A percentile compares a stretch with the other conserved stretches of the same genome.
phyloP scores from a whole-genome alignment of 1,284 basidiomycete species.

The Ceratobasidium sp. region DNA sequence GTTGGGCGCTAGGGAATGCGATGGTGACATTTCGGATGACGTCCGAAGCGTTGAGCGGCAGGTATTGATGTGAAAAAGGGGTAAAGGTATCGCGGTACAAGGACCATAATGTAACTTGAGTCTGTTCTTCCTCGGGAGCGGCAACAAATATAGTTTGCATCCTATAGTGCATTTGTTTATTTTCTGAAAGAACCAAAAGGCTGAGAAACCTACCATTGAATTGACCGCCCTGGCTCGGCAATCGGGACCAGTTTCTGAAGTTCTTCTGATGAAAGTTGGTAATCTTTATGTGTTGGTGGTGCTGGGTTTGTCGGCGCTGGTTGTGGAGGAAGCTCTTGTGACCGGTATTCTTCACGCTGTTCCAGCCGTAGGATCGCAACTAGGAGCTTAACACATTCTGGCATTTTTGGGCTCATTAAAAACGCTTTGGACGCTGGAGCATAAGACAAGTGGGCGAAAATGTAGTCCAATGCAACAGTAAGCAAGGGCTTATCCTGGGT shows the following conservation, averaged over 20 bases:
- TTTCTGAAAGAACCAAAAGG: constrained; percentile 21
- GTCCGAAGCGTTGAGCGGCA: constrained; percentile 76
- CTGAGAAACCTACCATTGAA: constrained; percentile 66
- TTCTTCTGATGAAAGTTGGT: constrained; percentile 71
- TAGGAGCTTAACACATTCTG: constrained; percentile 68
- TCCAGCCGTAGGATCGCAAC: constrained; percentile 69
- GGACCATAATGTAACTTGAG: constrained; percentile 90
- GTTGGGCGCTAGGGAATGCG: constrained; percentile 79
- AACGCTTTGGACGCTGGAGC: constrained; percentile 79
- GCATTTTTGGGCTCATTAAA: constrained; percentile 70
- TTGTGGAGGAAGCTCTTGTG: constrained; percentile 58
- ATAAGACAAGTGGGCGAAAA: constrained; percentile 77
- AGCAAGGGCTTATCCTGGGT: constrained; percentile 71
- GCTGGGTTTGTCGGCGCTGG: constrained; percentile 63
- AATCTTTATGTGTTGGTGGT: constrained; percentile 55
- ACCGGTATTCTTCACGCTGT: constrained; percentile 64
- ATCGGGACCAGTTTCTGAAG: constrained; percentile 62
- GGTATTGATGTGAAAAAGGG: constrained; percentile 59
- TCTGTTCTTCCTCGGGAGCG: constrained; percentile 73
- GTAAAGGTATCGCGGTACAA: constrained; percentile 78
- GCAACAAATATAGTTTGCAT: constrained; percentile 80
- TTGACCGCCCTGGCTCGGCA: constrained; percentile 75
- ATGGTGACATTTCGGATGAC: constrained; percentile 85
- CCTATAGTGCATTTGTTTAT: constrained; percentile 55
- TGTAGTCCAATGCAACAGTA: constrained; percentile 72